These are phyloP conservation scores for Tolypocladium tundrense DNA, from an alignment of 2,329 filamentous ascomycete species.

Conservation along the genomic window DNA sequence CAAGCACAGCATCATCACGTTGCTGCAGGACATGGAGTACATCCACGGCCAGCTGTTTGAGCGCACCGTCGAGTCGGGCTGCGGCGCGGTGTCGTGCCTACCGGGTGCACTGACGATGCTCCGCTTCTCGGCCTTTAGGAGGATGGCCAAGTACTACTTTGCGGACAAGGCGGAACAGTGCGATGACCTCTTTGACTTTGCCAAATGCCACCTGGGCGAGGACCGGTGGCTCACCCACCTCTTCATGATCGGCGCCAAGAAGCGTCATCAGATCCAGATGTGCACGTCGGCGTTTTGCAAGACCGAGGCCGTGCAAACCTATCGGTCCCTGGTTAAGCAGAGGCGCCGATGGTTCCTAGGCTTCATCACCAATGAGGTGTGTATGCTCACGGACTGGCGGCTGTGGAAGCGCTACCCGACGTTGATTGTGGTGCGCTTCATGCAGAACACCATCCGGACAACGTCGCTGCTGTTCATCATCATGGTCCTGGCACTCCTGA, in stretches of 20 bases:
- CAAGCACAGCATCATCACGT: slow-evolving; percentile 78
- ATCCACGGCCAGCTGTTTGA: slow-evolving; percentile 96
- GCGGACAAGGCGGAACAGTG: slow-evolving; percentile 93
- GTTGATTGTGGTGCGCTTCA: slow-evolving; percentile 76
- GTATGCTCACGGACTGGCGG: slow-evolving; percentile 91
- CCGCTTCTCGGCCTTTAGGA: slow-evolving; percentile 88
- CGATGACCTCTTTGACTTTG: slow-evolving; percentile 92
- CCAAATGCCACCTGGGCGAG: slow-evolving; percentile 89
- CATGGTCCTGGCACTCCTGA: slow-evolving; percentile 77
- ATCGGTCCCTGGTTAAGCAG: slow-evolving; percentile 80
- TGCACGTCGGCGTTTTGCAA: slow-evolving; percentile 98
- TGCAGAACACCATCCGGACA: slow-evolving; percentile 93
- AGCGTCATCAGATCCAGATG: slow-evolving; percentile 93
- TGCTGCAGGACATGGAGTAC: slow-evolving; percentile 97
- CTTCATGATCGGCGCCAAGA: slow-evolving; percentile 95
- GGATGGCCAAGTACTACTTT: slow-evolving; percentile 98
- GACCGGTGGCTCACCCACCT: slow-evolving; percentile 96
- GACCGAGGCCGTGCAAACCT: slow-evolving; percentile 89
- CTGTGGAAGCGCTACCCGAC: slow-evolving; percentile 88
- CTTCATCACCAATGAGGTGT: slow-evolving; percentile 96
- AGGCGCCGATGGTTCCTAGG: slow-evolving; percentile 92
- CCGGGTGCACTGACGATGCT: slow-evolving; percentile 93
- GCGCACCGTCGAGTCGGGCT: slow-evolving; percentile 87
- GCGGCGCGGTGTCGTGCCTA: slow-evolving; percentile 87
- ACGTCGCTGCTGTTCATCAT: slow-evolving; percentile 92